Conservation (phyloP, 345 rosid species). For the Acer campestre region DNA sequence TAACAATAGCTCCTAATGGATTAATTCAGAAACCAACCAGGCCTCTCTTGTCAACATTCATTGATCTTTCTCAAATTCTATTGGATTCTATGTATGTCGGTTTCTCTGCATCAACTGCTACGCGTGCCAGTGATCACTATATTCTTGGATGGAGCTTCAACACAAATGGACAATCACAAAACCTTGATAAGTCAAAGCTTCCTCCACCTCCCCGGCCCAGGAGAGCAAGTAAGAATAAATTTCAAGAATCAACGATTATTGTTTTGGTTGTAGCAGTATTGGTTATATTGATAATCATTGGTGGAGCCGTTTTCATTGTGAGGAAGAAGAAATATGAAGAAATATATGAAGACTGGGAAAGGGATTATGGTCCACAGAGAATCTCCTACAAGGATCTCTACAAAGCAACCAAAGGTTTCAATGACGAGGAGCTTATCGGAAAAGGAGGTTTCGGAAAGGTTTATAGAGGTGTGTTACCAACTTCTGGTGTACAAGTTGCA, state of each 20-base stretch:
- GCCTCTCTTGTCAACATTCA: conserved; percentile 47
- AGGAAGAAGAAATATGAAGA: conserved; percentile 55
- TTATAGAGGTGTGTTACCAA: conserved; percentile 50
- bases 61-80: conserved; percentile 44
- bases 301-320: conserved; percentile 25
- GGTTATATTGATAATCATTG: conserved; percentile 18
- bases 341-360: conserved; percentile 11
- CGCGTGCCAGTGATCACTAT: conserved; percentile 39
- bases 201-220: conserved; percentile 47
- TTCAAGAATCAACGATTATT: conserved; percentile 14
- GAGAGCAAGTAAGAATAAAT: background rate
- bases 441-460: conserved; percentile 58
- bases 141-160: conserved; percentile 67
- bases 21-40: conserved; percentile 25
- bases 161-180: conserved; percentile 44
- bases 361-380: conserved; percentile 52
- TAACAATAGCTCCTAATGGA: conserved; percentile 46
- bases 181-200: conserved; percentile 45
- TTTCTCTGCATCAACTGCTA: conserved; percentile 50
- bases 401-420: conserved; percentile 63
- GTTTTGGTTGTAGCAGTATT: conserved; percentile 24
- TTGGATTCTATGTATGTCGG: conserved; percentile 44
- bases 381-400: conserved; percentile 56
- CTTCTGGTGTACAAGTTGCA: conserved; percentile 48
- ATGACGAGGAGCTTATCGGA: conserved; percentile 47